These are phyloP conservation scores for Acanthamoeba culbertsoni DNA, from an alignment of 208 protist species.

Conservation along the genomic window DNA sequence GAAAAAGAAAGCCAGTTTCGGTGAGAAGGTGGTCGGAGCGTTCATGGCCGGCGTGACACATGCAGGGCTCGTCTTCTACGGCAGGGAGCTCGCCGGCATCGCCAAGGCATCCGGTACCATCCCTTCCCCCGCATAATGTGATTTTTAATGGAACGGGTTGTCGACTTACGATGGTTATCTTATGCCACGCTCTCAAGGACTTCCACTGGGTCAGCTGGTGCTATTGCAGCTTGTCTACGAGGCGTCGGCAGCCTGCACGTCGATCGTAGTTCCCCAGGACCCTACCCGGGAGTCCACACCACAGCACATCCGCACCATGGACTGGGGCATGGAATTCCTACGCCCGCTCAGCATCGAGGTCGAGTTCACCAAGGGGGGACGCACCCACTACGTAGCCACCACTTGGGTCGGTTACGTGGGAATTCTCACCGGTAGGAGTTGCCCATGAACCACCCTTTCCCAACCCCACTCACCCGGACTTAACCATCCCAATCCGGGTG, in stretches of 20 bases:
- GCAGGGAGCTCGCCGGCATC: constrained; percentile 47
- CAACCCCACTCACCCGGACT: neutral
- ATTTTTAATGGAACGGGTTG: neutral
- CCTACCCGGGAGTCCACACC: neutral
- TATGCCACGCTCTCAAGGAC: neutral
- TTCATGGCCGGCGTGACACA: neutral
- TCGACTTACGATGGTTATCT: neutral
- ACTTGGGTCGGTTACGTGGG: constrained; percentile 65
- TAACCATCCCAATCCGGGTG: neutral
- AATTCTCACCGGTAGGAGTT: constrained; percentile 63
- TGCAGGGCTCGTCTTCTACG: constrained; percentile 46
- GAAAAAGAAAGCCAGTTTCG: neutral
- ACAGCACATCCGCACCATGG: constrained; percentile 61
- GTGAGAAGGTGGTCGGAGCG: neutral
- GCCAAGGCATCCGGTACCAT: neutral
- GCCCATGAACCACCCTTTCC: neutral
- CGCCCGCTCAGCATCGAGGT: constrained; percentile 57
- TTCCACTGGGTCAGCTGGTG: constrained; percentile 63
- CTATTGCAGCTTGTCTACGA: constrained; percentile 63
- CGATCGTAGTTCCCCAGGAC: constrained; percentile 31
- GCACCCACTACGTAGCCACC: constrained; percentile 52
- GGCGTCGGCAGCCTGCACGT: constrained; percentile 54
- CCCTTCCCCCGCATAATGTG: neutral
- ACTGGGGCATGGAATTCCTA: constrained; percentile 65
- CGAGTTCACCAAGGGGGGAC: constrained; percentile 25